phyloP scores from a whole-genome alignment of 2,329 filamentous ascomycete genomes.

The Colletotrichum sidae region DNA sequence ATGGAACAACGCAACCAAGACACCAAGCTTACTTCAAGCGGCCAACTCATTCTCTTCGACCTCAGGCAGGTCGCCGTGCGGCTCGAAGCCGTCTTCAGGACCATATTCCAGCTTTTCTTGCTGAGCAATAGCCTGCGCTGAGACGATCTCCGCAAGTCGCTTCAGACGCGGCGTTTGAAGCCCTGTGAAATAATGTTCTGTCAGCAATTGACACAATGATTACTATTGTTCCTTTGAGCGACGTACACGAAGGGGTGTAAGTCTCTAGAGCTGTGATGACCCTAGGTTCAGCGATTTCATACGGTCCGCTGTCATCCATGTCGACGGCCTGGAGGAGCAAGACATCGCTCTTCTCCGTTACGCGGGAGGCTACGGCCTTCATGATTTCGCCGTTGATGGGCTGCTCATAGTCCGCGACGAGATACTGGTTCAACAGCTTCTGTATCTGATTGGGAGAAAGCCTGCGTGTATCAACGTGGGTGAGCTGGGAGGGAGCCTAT shows the following conservation, averaged over 20 bases:
- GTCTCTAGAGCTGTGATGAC: slow-evolving; percentile 97
- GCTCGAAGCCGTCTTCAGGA: slow-evolving; percentile 58
- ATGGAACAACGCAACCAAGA: slow-evolving; percentile 10
- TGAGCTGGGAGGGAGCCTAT: no score
- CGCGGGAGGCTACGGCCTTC: slow-evolving; percentile 97
- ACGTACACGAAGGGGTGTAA: slow-evolving; percentile 95
- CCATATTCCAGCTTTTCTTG: slow-evolving; percentile 83
- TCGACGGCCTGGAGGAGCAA: slow-evolving; percentile 93
- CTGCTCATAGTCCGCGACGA: slow-evolving; percentile 98
- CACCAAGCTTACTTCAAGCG: slow-evolving; percentile 11
- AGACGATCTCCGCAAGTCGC: slow-evolving; percentile 97
- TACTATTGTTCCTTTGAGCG: neutral
- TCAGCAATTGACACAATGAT: slow-evolving; percentile 37
- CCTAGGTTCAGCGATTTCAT: slow-evolving; percentile 97
- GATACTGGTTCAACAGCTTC: slow-evolving; percentile 97
- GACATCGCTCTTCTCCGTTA: slow-evolving; percentile 98
- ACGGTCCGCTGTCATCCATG: slow-evolving; percentile 98
- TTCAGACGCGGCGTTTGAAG: slow-evolving; percentile 96
- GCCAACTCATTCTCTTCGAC: slow-evolving; percentile 58
- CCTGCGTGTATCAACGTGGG: slow-evolving; percentile 59
- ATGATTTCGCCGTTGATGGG: slow-evolving; percentile 99
- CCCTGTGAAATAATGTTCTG: slow-evolving; percentile 66
- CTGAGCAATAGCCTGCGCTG: slow-evolving; percentile 94
- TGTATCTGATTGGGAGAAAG: slow-evolving; percentile 98
- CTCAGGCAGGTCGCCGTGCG: slow-evolving; percentile 61